Conservation (phyloP, 2,329 filamentous ascomycete species). For the Didymella lethalis region DNA sequence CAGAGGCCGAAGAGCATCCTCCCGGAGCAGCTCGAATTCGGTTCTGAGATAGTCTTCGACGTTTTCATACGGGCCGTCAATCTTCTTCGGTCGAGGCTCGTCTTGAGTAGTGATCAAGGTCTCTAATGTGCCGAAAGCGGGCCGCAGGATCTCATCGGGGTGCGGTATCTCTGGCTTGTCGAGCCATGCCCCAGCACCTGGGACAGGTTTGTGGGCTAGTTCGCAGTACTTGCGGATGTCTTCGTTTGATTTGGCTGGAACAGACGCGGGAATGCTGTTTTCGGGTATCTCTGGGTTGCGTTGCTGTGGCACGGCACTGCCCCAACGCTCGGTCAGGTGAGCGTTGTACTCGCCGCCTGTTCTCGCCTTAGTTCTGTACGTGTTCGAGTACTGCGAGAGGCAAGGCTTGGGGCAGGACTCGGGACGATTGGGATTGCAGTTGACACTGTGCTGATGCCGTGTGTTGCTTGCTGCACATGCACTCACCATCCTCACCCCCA, state of each 20-base stretch:
- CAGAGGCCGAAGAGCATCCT: slow-evolving; percentile 75
- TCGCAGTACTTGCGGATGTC: slow-evolving; percentile 42
- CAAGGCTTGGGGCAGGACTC: background rate
- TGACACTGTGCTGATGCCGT: background rate
- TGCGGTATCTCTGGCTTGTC: slow-evolving; percentile 63
- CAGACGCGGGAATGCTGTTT: slow-evolving; percentile 27
- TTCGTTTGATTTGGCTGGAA: slow-evolving; percentile 25
- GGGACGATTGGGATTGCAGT: background rate
- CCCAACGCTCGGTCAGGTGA: slow-evolving; percentile 28
- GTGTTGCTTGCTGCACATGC: background rate
- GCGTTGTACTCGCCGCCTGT: slow-evolving; percentile 32
- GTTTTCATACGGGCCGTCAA: slow-evolving; percentile 63
- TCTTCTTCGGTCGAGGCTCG: slow-evolving; percentile 39
- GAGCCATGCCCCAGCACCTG: slow-evolving; percentile 38
- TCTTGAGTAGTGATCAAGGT: slow-evolving; percentile 34
- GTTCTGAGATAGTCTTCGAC: slow-evolving; percentile 73
- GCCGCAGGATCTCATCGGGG: slow-evolving; percentile 58
- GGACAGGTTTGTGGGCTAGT: slow-evolving; percentile 25
- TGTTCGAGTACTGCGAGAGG: background rate
- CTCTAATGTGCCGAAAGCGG: slow-evolving; percentile 10
- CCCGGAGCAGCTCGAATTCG: slow-evolving; percentile 78
- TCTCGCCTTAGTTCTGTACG: background rate
- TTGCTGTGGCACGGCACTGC: background rate
- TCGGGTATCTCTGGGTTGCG: slow-evolving; percentile 15
- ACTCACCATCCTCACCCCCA: slow-evolving; percentile 20